Percentiles rank a stretch among this genome's conserved stretches.
These are phyloP conservation scores for Cutaneotrichosporon cavernicola DNA, from an alignment of 1,284 basidiomycete species.

Conservation along the genomic window DNA sequence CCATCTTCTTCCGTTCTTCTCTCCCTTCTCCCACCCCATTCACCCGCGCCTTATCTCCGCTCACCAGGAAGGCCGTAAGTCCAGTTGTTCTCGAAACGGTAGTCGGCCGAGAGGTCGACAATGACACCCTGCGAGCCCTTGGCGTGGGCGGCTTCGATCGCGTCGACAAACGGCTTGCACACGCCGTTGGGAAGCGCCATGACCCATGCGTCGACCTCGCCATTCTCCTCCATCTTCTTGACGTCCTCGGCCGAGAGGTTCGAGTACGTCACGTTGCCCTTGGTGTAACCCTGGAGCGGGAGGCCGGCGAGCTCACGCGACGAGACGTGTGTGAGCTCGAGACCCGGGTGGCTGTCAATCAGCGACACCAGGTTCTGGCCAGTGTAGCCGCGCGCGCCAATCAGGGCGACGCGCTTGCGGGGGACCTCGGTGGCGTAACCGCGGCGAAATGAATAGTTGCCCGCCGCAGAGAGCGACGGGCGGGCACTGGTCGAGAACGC, in stretches of 20 bases:
- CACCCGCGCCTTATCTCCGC: conserved; percentile 41
- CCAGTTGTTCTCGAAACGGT: conserved; percentile 91
- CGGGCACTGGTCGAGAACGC: conserved; percentile 75
- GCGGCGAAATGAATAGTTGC: conserved; percentile 56
- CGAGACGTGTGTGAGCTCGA: conserved; percentile 89
- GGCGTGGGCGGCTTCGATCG: conserved; percentile 71
- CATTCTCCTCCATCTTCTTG: conserved; percentile 78
- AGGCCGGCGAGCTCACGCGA: conserved; percentile 90
- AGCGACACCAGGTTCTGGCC: conserved; percentile 87
- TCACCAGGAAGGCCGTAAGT: conserved; percentile 98
- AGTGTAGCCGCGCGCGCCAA: conserved; percentile 91
- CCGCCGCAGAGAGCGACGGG: conserved; percentile 50
- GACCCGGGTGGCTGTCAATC: conserved; percentile 78
- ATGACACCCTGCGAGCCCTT: conserved; percentile 66
- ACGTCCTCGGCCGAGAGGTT: conserved; percentile 77
- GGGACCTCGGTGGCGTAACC: conserved; percentile 60
- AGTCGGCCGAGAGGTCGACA: conserved; percentile 92
- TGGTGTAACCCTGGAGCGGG: conserved; percentile 78
- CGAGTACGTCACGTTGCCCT: conserved; percentile 70
- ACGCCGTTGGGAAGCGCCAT: conserved; percentile 98
- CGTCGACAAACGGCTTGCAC: conserved; percentile 96
- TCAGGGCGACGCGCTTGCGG: conserved; percentile 85
- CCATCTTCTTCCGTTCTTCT: neutral
- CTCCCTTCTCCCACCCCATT: neutral
- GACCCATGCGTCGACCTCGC: conserved; percentile 92